Base-by-base conservation (phyloP, 352 stramenopile species). In the Pythium phragmitis region DNA sequence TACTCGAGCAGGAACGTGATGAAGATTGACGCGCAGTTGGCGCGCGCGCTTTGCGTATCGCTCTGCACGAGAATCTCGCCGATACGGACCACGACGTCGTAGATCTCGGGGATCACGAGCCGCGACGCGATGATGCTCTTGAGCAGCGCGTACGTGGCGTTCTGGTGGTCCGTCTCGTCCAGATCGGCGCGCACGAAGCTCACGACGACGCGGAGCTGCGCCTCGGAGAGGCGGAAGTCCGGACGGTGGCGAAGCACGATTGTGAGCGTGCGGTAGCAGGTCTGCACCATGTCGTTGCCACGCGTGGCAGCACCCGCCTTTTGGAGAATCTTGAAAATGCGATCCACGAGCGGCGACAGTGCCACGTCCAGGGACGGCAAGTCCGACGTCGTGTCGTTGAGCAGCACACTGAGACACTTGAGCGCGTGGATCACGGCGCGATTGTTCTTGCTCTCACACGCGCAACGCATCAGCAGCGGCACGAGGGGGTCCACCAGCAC, bases 1-100 rank as follows among this genome's bases (percentile, higher is more conserved):
- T 99, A 99, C 56, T 98, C 91, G 43, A 99, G 71, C 50, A 99
- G 80, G 68, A 98, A 99, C 8, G 77, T 87, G 64, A 91, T 80
- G 57, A 89, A 95, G 69, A 96, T 92, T 0, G 70, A 76, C 23
- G 74, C 80, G 65, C 81, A 96, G 70, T 88, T 88, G 36, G 85
- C 49, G 33, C 96, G 89, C 26, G 97, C 85, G 23, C 82, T 89
- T 51, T 85, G 74, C 16, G 94, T 91, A 46, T 98, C 89, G 65
- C 89, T 98, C 62, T 97, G 91, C 49, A 98, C 94, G 21, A 97
- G 79, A 52, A 98, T 80, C 74, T 98, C 91, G 7, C 96, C 87
- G 23, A 98, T 84, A 52, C 87, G 89, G 48, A 98, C 85, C 80
- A 98, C 98, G 14, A 98, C 79, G 68, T 99, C 96, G 73, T 98